These are phyloP conservation scores for Verticillium zaregamsianum DNA, from an alignment of 2,329 filamentous ascomycete species.

Conservation along the genomic window DNA sequence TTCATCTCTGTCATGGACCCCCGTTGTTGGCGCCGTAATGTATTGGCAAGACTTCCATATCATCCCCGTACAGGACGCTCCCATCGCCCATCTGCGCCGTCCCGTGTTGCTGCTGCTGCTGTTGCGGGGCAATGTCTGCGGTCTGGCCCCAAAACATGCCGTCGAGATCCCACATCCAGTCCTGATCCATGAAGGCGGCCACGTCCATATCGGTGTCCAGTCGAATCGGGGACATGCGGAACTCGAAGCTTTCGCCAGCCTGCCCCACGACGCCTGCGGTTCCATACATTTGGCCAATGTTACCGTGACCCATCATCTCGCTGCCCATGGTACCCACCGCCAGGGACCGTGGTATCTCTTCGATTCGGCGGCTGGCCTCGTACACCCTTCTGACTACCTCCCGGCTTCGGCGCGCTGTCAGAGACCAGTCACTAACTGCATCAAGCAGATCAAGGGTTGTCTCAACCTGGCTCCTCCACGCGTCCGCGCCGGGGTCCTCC, in stretches of 20 bases:
- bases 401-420: slow-evolving; percentile 57
- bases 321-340: slow-evolving; percentile 20
- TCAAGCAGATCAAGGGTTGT: slow-evolving; percentile 57
- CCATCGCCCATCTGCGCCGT: slow-evolving; percentile 17
- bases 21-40: neutral
- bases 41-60: neutral
- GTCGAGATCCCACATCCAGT: slow-evolving; percentile 52
- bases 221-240: slow-evolving; percentile 48
- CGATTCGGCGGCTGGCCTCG: slow-evolving; percentile 45
- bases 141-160: slow-evolving; percentile 49
- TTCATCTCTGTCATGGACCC: neutral
- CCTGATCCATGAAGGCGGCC: slow-evolving; percentile 49
- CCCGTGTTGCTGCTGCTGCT: neutral
- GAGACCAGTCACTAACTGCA: slow-evolving; percentile 60
- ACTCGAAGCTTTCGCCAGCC: slow-evolving; percentile 26
- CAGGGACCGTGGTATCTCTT: slow-evolving; percentile 21
- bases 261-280: slow-evolving; percentile 22
- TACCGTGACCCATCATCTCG: slow-evolving; percentile 23
- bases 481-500: slow-evolving; percentile 39
- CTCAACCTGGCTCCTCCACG: slow-evolving; percentile 55
- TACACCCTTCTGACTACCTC: slow-evolving; percentile 63
- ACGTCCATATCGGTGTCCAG: slow-evolving; percentile 47
- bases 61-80: slow-evolving; percentile 9
- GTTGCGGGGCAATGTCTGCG: neutral
- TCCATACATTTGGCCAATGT: neutral